phyloP scores from a whole-genome alignment of 2,329 filamentous ascomycete species.

The Penicillium sumatraense region DNA sequence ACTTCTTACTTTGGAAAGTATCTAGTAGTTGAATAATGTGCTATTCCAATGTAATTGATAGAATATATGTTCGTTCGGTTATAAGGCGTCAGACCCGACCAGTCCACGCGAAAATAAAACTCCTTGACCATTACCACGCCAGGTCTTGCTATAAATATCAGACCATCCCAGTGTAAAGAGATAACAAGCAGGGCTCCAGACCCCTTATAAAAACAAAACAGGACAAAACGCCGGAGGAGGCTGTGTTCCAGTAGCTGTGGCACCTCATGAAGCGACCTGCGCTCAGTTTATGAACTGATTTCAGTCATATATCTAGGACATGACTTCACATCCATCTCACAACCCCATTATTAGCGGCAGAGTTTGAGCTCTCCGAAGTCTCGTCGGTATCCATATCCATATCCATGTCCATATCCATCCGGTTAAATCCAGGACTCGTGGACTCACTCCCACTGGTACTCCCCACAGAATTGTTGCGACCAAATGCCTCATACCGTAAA shows the following conservation, averaged over 20 bases:
- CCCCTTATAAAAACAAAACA: background rate
- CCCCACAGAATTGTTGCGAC: slow-evolving; percentile 18
- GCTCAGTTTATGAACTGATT: slow-evolving; percentile 4
- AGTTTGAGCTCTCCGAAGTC: slow-evolving; percentile 24
- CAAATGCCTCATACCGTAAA: slow-evolving; percentile 24
- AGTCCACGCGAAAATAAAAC: background rate
- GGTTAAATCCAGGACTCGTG: slow-evolving; percentile 26
- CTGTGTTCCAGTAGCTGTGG: background rate
- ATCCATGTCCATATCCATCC: slow-evolving; percentile 32
- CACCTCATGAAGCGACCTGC: slow-evolving; percentile 14
- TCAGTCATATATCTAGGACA: background rate
- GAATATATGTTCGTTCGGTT: background rate
- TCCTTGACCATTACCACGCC: background rate
- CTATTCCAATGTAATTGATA: background rate
- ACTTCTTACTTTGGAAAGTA: background rate
- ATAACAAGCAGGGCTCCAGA: background rate
- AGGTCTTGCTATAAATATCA: background rate
- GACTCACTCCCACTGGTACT: slow-evolving; percentile 26
- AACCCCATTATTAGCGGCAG: slow-evolving; percentile 27
- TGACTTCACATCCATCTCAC: slow-evolving; percentile 38
- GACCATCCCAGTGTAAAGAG: background rate
- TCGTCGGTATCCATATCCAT: slow-evolving; percentile 33
- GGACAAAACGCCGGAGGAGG: slow-evolving; percentile 1
- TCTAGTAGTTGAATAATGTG: too few relatives aligned
- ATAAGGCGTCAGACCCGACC: background rate